Base-by-base conservation (phyloP, 2,329 filamentous ascomycete species). In the Cadophora malorum region DNA sequence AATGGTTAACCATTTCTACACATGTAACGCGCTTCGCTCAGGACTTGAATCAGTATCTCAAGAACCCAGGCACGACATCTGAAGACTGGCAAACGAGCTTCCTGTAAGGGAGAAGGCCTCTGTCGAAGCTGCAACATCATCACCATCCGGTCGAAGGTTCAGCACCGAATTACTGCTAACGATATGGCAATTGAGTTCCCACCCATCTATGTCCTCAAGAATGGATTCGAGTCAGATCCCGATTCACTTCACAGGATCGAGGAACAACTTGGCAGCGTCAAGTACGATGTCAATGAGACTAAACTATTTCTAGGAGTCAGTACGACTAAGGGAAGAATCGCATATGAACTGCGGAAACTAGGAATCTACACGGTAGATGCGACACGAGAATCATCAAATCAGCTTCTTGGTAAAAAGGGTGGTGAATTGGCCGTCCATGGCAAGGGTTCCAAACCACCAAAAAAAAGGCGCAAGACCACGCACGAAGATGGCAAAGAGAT, bases 281-380 rank as follows among this genome's bases (percentile, higher is more conserved):
- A 59, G 0, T 90, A 90, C 67, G 87, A 95, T 77, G 82, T 91
- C 63, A 82, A 83, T 16, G 91, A 95, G 78, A 93, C 93, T 0
- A 83, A 86, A 4, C 79, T 97, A 3, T 83, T 97, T 1, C 78
- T 98, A 35, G 93, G 91, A 1, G 92, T 89, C 72, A 84, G 97
- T 41, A 83, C 84, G 0, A 90, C 87, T 65, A 89, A 87, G 71
- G 85, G 88, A 74, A 86, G 95, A 21, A 93, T 93, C 0, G 83
- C 86, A 58, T 89, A 96, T 73, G 95, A 98, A 79, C 81, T 98
- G 69, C 85, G 92, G 64, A 85, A 87, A 7, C 85, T 87, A 56
- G 89, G 88, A 16, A 73, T 97, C 2, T 77, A 79, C 16, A 73
- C 71, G 2, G 66, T 70, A 33, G 70, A 74, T n/a, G 65, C 68